These are phyloP conservation scores for Arthrobotrys sinensis DNA, from an alignment of 2,329 filamentous ascomycete genomes.

Conservation along the genomic window DNA sequence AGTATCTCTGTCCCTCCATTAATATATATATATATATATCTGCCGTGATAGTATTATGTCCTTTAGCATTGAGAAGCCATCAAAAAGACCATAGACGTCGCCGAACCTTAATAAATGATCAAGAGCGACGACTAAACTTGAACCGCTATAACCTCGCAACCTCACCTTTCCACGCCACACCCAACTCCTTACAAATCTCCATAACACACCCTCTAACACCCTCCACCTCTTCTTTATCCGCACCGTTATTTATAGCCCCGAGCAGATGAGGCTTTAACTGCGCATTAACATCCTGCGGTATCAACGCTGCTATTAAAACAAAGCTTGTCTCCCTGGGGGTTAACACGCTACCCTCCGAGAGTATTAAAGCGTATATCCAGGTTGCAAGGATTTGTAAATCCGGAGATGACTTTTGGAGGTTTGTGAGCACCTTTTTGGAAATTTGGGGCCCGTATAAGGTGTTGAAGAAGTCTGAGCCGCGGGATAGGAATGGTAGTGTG, in stretches of 20 bases:
- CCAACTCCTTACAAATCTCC: slow-evolving; percentile 70
- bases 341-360: slow-evolving; percentile 71
- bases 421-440: slow-evolving; percentile 69
- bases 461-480: slow-evolving; percentile 71
- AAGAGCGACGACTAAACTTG: slow-evolving; percentile 2
- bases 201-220: slow-evolving; percentile 71
- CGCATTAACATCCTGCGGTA: slow-evolving; percentile 73
- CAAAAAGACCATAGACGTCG: too few species aligned
- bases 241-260: slow-evolving; percentile 71
- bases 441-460: slow-evolving; percentile 71
- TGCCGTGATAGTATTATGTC: too few species aligned
- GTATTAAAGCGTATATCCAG: slow-evolving; percentile 71
- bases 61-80: too few species aligned
- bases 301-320: slow-evolving; percentile 71
- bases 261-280: slow-evolving; percentile 73
- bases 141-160: slow-evolving; percentile 50
- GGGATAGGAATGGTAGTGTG: slow-evolving; percentile 67
- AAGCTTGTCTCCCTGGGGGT: slow-evolving; percentile 71
- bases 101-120: neutral
- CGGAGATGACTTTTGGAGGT: slow-evolving; percentile 71
- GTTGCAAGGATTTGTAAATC: slow-evolving; percentile 71
- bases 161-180: slow-evolving; percentile 62
- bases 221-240: slow-evolving; percentile 70
- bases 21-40: too few species aligned
- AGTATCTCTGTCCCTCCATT: too few species aligned